phyloP scores from a whole-genome alignment of 257 asterid genomes.

The Knoxia roxburghii region DNA sequence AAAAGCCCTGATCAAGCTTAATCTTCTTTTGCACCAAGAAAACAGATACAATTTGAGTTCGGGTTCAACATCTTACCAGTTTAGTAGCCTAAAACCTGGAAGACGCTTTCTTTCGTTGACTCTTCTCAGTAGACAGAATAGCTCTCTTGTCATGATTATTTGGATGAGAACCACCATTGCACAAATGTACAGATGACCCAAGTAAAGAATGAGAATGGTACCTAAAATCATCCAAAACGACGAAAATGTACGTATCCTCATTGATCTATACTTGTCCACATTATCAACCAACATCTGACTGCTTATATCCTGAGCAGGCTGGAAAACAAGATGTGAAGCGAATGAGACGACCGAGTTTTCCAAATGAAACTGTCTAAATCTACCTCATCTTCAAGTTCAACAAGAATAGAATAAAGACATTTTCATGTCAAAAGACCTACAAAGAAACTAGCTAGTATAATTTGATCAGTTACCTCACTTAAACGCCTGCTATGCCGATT shows the following conservation, averaged over 20 bases:
- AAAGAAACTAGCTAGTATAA: neutral
- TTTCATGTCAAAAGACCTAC: neutral
- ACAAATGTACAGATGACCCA: slow-evolving; percentile 69
- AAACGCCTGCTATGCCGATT: slow-evolving; percentile 40
- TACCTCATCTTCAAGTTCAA: neutral
- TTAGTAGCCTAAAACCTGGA: slow-evolving; percentile 66
- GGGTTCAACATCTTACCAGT: slow-evolving; percentile 37
- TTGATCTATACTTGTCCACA: slow-evolving; percentile 48
- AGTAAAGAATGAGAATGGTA: slow-evolving; percentile 36
- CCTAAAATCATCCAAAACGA: slow-evolving; percentile 63
- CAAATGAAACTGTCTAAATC: neutral
- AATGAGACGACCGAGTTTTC: slow-evolving; percentile 2
- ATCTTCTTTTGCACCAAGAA: neutral
- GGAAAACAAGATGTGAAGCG: neutral
- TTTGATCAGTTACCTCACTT: slow-evolving; percentile 35
- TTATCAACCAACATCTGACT: slow-evolving; percentile 40
- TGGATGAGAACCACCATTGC: slow-evolving; percentile 59
- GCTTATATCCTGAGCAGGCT: slow-evolving; percentile 39
- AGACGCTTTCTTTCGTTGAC: slow-evolving; percentile 57
- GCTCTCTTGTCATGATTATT: slow-evolving; percentile 59
- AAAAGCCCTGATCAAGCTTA: neutral
- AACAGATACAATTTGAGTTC: neutral
- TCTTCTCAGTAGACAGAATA: slow-evolving; percentile 50
- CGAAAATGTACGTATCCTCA: slow-evolving; percentile 59
- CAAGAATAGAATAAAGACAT: neutral